Conservation (phyloP, 2,329 filamentous ascomycete genomes). For the Colletotrichum sp. region DNA sequence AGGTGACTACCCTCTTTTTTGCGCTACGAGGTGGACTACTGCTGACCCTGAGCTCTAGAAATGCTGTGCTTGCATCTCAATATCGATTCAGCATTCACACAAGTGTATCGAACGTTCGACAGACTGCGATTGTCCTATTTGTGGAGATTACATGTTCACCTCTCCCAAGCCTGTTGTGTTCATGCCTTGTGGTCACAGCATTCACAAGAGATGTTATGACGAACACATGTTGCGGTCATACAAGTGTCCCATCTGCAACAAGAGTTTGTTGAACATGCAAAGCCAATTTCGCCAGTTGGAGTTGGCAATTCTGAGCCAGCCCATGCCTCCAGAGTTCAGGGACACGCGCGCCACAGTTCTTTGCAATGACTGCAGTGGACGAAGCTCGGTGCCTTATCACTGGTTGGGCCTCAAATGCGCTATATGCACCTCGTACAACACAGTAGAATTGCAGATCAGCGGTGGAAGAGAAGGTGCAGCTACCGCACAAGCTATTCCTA, state of each 20-base stretch:
- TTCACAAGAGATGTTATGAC: slow-evolving; percentile 88
- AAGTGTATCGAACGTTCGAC: slow-evolving; percentile 94
- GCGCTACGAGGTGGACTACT: not conserved
- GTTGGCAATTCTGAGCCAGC: slow-evolving; percentile 83
- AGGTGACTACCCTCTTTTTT: slow-evolving; percentile 60
- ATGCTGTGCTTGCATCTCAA: slow-evolving; percentile 93
- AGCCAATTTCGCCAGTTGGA: slow-evolving; percentile 91
- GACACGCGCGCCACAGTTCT: slow-evolving; percentile 83
- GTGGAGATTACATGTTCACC: slow-evolving; percentile 95
- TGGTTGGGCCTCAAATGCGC: slow-evolving; percentile 94
- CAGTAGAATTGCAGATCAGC: slow-evolving; percentile 67
- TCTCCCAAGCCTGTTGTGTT: slow-evolving; percentile 89
- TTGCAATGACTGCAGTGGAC: slow-evolving; percentile 94
- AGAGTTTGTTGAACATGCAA: slow-evolving; percentile 98
- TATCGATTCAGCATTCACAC: slow-evolving; percentile 83
- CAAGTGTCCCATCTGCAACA: slow-evolving; percentile 95
- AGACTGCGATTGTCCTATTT: slow-evolving; percentile 96
- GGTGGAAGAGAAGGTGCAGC: slow-evolving; percentile 36
- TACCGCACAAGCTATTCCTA: not conserved
- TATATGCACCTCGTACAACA: slow-evolving; percentile 74
- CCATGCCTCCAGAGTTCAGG: slow-evolving; percentile 86
- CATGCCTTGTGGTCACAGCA: slow-evolving; percentile 95
- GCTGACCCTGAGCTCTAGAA: slow-evolving; percentile 54
- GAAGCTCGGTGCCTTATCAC: slow-evolving; percentile 86
- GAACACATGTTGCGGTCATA: slow-evolving; percentile 90